Evolutionary conservation across 2,329 filamentous ascomycete species (phyloP).

Genomic region (Neonectria hederae): DNA sequence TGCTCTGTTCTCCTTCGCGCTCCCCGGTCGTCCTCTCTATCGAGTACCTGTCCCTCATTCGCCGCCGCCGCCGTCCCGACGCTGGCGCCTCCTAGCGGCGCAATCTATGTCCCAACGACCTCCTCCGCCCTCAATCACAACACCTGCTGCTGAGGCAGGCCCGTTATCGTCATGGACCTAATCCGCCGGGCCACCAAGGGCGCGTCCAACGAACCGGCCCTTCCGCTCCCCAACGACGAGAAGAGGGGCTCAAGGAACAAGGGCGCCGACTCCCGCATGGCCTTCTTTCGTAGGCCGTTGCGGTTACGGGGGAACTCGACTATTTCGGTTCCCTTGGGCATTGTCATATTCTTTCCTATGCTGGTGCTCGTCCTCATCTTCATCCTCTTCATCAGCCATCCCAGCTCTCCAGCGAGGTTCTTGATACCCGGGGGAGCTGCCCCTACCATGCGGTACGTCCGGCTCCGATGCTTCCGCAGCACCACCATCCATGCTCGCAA

Average conservation of each 20-base stretch:
- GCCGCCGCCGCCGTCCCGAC: slow-evolving; percentile 38
- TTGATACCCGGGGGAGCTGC: slow-evolving; percentile 89
- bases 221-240: slow-evolving; percentile 59
- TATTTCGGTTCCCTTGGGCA: slow-evolving; percentile 89
- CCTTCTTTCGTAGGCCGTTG: slow-evolving; percentile 87
- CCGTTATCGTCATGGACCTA: slow-evolving; percentile 61
- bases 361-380: slow-evolving; percentile 92
- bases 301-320: slow-evolving; percentile 90
- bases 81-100: slow-evolving; percentile 34
- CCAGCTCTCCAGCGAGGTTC: slow-evolving; percentile 81
- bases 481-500: not conserved
- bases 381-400: slow-evolving; percentile 87
- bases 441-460: slow-evolving; percentile 83
- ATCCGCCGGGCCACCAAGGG: slow-evolving; percentile 64
- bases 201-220: slow-evolving; percentile 54
- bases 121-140: slow-evolving; percentile 43
- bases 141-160: slow-evolving; percentile 54
- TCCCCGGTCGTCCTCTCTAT: slow-evolving; percentile 6
- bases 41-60: slow-evolving; percentile 19
- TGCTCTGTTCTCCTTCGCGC: not conserved
- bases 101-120: slow-evolving; percentile 39
- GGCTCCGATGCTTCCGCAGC: not conserved
- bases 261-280: slow-evolving; percentile 63
- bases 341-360: slow-evolving; percentile 91
- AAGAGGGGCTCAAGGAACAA: slow-evolving; percentile 55